Conservation (phyloP, 306 rosid genomes). For the Morella rubra region DNA sequence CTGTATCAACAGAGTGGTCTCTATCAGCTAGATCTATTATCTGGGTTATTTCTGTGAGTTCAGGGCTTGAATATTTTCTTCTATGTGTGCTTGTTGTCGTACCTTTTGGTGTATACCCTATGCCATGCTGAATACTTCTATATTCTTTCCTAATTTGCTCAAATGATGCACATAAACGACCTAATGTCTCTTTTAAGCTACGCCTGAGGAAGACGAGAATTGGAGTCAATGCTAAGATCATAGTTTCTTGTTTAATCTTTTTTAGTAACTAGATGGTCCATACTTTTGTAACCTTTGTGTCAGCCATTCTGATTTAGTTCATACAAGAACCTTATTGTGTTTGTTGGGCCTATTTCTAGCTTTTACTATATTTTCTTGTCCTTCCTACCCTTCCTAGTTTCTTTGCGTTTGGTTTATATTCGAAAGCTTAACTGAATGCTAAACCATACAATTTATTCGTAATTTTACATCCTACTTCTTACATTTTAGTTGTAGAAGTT, state of each 20-base stretch:
- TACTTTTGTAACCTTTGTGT: neutral
- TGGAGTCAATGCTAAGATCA: neutral
- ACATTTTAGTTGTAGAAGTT: neutral
- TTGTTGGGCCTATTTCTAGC: neutral
- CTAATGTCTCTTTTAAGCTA: neutral
- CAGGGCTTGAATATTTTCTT: neutral
- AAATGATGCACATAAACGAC: neutral
- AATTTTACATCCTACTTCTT: neutral
- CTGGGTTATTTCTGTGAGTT: neutral
- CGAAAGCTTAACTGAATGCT: neutral
- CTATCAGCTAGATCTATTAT: neutral
- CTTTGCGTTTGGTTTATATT: neutral
- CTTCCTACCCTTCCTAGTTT: neutral
- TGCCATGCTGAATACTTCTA: neutral
- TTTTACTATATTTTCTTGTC: neutral
- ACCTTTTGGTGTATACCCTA: neutral
- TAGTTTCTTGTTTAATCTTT: neutral
- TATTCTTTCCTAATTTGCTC: neutral
- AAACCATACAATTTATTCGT: too few relatives aligned
- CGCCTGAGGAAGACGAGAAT: neutral
- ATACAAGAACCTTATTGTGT: neutral
- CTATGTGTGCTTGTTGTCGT: neutral
- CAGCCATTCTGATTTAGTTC: neutral
- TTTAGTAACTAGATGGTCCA: neutral
- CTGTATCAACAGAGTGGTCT: neutral